These are phyloP conservation scores for Sisymbrium altissimum DNA, from an alignment of 345 rosid genomes.

Conservation along the genomic window DNA sequence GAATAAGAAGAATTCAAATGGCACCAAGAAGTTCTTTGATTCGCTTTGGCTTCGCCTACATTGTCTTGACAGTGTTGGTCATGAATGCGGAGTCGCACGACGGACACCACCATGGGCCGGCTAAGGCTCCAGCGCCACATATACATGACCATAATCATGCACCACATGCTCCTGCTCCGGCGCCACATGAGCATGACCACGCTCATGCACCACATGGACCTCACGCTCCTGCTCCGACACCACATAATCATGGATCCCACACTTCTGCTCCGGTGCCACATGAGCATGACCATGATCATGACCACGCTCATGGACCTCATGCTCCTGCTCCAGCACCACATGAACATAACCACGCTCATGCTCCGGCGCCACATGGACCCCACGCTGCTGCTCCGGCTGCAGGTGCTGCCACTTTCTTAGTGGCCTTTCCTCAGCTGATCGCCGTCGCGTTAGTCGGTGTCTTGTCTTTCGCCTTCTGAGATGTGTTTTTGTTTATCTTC, in stretches of 20 bases:
- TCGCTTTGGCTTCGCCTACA: slow-evolving; percentile 24
- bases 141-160: not conserved
- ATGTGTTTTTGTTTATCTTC: slow-evolving; percentile 14
- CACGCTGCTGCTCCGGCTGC: slow-evolving; percentile 17
- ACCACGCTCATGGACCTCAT: not conserved
- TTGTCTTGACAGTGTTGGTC: slow-evolving; percentile 28
- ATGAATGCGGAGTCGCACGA: slow-evolving; percentile 17
- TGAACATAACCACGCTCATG: not conserved
- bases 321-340: slow-evolving; percentile 1
- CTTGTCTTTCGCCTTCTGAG: slow-evolving; percentile 21
- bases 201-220: not conserved
- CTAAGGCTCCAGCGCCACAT: not conserved
- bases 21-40: slow-evolving; percentile 28
- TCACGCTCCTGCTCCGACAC: not conserved
- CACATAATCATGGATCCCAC: not conserved
- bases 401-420: slow-evolving; percentile 27
- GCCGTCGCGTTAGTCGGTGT: slow-evolving; percentile 32
- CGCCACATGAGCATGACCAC: no score
- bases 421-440: slow-evolving; percentile 28
- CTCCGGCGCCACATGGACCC: not conserved
- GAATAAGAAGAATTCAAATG: slow-evolving; percentile 14
- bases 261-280: not conserved
- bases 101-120: not conserved
- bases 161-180: not conserved
- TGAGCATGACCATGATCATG: no score